Evolutionary conservation across 2,329 filamentous ascomycete species (phyloP).

Genomic region (Stagonosporopsis vannaccii): DNA sequence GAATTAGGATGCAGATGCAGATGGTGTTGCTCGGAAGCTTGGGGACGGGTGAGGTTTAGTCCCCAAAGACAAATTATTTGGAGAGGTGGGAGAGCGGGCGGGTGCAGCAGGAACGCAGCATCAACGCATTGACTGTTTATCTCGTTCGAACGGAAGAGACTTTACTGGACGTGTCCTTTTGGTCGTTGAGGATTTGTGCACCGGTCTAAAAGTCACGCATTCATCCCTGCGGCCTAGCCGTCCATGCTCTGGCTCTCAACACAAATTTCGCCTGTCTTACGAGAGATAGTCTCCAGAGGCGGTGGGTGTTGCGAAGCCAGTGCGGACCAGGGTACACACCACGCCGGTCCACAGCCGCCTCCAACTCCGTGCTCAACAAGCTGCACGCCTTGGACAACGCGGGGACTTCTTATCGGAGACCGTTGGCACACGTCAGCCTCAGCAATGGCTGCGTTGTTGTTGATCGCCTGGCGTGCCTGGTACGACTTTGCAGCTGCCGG

Average conservation of each 20-base stretch:
- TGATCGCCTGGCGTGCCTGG: neutral
- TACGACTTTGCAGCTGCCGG: conserved; percentile 1
- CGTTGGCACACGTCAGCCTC: conserved; percentile 6
- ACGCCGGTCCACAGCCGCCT: conserved; percentile 13
- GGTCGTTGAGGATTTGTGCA: conserved; percentile 44
- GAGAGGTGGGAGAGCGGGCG: conserved; percentile 23
- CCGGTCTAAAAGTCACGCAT: conserved; percentile 41
- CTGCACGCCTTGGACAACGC: conserved; percentile 8
- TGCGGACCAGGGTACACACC: conserved; percentile 16
- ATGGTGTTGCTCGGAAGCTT: conserved; percentile 18
- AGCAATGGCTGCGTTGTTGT: conserved; percentile 6
- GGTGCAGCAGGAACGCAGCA: conserved; percentile 28
- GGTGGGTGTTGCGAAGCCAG: conserved; percentile 28
- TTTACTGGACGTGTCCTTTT: conserved; percentile 21
- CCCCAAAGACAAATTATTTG: conserved; percentile 19
- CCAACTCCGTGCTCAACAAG: conserved; percentile 16
- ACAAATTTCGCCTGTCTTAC: conserved; percentile 40
- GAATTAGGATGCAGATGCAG: conserved; percentile 17
- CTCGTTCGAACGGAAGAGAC: conserved; percentile 32
- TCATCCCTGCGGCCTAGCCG: conserved; percentile 41
- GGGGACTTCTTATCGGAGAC: conserved; percentile 11
- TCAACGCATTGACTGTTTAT: conserved; percentile 47
- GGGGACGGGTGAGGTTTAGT: conserved; percentile 23
- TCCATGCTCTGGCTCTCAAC: conserved; percentile 39
- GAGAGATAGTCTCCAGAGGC: conserved; percentile 23